Evolutionary conservation across 2,329 filamentous ascomycete species (phyloP), one percentile per base, ranked within the genome.

Genomic region (Aureobasidium uvarum): DNA sequence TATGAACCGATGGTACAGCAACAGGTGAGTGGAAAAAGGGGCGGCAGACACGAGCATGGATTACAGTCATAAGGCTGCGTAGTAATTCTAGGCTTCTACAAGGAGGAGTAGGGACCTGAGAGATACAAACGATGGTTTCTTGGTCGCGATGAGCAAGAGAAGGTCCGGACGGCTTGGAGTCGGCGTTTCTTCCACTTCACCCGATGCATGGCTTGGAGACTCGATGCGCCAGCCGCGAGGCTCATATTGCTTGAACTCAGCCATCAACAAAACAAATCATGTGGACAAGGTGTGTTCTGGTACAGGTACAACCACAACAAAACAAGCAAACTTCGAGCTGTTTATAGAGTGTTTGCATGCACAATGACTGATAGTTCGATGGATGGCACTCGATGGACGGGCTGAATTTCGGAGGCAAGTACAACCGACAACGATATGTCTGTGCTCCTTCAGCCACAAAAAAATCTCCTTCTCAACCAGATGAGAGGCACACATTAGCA

Each of bases 221-320:
- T 58, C 16, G 28, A 18, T 36, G 25, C 54, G 54, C 54, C 54
- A 59, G 39, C 55, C 41, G 55, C 25, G 28, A 36, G 16, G 39
- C 54, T n/a, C 41, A 31, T 5, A 10, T 36, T 46, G 55, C 55
- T 59, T 46, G 28, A 59, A 46, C 38, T 33, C 55, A 59, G 55
- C 39, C 54, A 18, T 18, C 55, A 23, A 18, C 5, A 59, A 36
- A 23, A 25, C 28, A 28, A 36, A 59, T 16, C 28, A 45, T 58
- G 8, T 4, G 18, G 16, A 28, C 16, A 33, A n/a, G 38, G 20
- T 41, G 38, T 13, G 16, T 20, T 28, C 8, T 33, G 33, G 33
- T 33, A 33, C 3, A 31, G 54, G 28, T 58, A 55, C 54, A 25
- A 14, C 14, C 14, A 36, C 39, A 59, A 36, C 1, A 7, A 23